A percentile compares a stretch with the other conserved stretches of the same genome.
Evolutionary conservation across 768 basidiomycete species (phyloP).

Genomic region (Mycena albidolilacea): DNA sequence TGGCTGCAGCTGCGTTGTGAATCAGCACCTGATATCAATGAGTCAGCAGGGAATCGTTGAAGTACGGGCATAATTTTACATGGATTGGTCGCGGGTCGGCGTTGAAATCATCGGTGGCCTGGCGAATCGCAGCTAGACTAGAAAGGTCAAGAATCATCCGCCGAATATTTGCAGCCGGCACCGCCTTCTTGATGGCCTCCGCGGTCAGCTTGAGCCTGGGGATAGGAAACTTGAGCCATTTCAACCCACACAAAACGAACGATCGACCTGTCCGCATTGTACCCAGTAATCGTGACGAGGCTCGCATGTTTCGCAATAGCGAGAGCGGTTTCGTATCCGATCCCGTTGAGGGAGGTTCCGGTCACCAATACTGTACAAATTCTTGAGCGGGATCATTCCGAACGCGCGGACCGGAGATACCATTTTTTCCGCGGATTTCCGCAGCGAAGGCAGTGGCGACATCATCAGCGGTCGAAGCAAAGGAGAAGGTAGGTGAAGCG

Average conservation of each 20-base stretch:
- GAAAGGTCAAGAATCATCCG: neutral
- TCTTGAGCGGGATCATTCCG: neutral
- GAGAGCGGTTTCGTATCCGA: neutral
- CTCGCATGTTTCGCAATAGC: neutral
- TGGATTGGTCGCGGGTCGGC: neutral
- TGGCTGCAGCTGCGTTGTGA: neutral
- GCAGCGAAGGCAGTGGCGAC: neutral
- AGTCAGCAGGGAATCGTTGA: neutral
- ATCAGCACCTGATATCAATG: neutral
- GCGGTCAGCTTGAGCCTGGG: neutral
- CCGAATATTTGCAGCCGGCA: neutral
- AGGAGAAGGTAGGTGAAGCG: no score
- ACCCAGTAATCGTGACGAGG: neutral
- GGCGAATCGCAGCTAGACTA: neutral
- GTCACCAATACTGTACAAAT: neutral
- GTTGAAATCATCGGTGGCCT: neutral
- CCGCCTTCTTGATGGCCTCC: neutral
- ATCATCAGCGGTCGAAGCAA: neutral
- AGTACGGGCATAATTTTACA: neutral
- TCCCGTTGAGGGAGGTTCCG: neutral
- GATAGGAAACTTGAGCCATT: neutral
- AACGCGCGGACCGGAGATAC: neutral
- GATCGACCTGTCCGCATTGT: neutral
- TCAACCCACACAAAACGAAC: neutral
- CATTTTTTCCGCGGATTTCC: neutral